Evolutionary conservation across 441 rosid genomes (phyloP).

Genomic region (Gossypium trilobum): DNA sequence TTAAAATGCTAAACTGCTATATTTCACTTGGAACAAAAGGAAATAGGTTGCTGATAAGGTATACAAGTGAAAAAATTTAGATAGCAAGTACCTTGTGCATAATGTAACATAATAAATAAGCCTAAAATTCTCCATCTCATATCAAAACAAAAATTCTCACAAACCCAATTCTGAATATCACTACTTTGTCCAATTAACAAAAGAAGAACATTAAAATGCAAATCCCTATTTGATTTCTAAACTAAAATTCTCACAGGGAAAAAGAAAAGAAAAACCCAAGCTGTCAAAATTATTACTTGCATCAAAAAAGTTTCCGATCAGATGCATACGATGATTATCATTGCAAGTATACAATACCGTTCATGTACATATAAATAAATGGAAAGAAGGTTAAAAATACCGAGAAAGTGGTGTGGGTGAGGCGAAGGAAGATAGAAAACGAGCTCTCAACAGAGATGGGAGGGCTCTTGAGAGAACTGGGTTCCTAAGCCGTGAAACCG

Average conservation of each 20-base stretch:
- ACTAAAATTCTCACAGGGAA: background rate
- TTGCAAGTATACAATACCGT: background rate
- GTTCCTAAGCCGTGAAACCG: conserved; percentile 73
- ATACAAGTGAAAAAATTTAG: background rate
- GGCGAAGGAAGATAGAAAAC: conserved; percentile 43
- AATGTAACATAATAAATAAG: background rate
- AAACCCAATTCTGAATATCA: background rate
- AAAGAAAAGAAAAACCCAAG: background rate
- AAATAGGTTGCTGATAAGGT: background rate
- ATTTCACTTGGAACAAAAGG: background rate
- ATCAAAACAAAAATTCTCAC: background rate
- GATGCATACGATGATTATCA: background rate
- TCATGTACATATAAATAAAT: background rate
- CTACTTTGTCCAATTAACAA: background rate
- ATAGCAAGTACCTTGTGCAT: background rate
- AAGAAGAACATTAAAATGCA: background rate
- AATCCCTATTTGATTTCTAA: background rate
- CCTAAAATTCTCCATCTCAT: background rate
- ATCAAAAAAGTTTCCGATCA: background rate
- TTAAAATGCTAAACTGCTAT: background rate
- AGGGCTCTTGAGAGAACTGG: conserved; percentile 52
- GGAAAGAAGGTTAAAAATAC: conserved; percentile 25
- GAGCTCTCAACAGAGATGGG: conserved; percentile 54
- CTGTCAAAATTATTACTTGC: background rate
- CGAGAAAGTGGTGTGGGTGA: conserved; percentile 39